phyloP scores from a whole-genome alignment of 768 basidiomycete species.

The Mycena latifolia region DNA sequence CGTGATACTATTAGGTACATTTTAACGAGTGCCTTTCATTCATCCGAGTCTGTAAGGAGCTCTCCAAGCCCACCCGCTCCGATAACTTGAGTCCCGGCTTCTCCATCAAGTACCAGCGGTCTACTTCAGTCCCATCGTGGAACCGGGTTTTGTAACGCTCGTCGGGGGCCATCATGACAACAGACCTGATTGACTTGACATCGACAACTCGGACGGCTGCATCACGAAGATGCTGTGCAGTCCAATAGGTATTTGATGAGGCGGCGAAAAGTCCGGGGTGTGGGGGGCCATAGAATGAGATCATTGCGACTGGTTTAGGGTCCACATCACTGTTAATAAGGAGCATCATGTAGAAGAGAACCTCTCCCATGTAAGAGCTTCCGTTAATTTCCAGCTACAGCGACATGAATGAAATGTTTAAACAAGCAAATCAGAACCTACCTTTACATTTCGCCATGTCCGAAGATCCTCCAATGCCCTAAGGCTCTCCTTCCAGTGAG shows the following conservation, averaged over 20 bases:
- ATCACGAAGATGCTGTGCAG: not conserved
- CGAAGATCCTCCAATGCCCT: not conserved
- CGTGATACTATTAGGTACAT: too few species aligned
- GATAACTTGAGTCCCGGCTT: not conserved
- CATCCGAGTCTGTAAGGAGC: too few species aligned
- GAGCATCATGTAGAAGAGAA: not conserved
- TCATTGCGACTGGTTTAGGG: not conserved
- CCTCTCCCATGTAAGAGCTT: not conserved
- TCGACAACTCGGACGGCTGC: not conserved
- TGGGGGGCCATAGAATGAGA: not conserved
- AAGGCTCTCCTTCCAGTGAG: not conserved
- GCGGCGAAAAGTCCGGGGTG: not conserved
- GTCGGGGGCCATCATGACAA: not conserved
- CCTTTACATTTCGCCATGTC: not conserved
- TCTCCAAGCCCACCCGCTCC: not conserved
- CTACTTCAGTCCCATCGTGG: not conserved
- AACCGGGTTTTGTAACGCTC: not conserved
- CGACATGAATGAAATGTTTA: too few species aligned
- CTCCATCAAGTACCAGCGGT: not conserved
- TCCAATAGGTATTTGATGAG: conserved; percentile 1
- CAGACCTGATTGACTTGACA: not conserved
- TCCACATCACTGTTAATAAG: not conserved
- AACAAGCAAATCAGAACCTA: not conserved
- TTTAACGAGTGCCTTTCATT: too few species aligned
- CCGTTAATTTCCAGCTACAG: not conserved